Evolutionary conservation across 306 rosid genomes (phyloP), one percentile per base, ranked within the genome.

Genomic region (Rubus idaeus): DNA sequence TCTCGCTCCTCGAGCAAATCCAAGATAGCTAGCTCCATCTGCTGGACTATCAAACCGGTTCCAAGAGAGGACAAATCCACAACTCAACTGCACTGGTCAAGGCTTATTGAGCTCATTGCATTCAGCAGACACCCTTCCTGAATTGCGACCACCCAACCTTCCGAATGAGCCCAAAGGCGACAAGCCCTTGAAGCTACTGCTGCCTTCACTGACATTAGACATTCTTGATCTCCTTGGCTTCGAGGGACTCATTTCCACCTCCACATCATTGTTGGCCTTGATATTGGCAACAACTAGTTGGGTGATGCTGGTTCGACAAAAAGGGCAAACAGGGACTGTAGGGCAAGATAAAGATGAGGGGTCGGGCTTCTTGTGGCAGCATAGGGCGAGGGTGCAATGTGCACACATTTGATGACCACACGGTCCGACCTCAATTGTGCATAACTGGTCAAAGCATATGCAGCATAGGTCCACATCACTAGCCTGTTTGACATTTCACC

Each of bases 331-430:
- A 3, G 97, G 97, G 78, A 85, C 87, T 0, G 86, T 63, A 50
- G 87, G 62, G 76, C 84, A 77, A 39, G 84, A 37, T 8, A 64
- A 41, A 60, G 88, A 75, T 47, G 84, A 75, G 5, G 85, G 87
- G 79, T 87, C 80, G 26, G 91, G 94, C 83, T 93, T 93, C 86
- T 91, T 93, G 85, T 91, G 90, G 86, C 97, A 93, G 84, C 98
- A 93, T 35, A 93, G 86, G 18, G 98, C 92, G 39, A 93, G 86
- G 40, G 90, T 89, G 77, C 98, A 93, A 79, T 86, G 87, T 16
- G 97, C 97, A 77, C 98, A 93, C 98, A 93, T 93, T 88, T 88
- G 96, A 87, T 93, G 98, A 79, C 92, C 85, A 60, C 98, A 93
- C 30, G 97, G 97, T 68, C 82, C 81, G 41, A 93, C 91, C 87